A percentile compares a stretch with the other conserved stretches of the same genome.
These are phyloP conservation scores for Fusarium sp. DNA, from an alignment of 2,329 filamentous ascomycete species.

Conservation along the genomic window DNA sequence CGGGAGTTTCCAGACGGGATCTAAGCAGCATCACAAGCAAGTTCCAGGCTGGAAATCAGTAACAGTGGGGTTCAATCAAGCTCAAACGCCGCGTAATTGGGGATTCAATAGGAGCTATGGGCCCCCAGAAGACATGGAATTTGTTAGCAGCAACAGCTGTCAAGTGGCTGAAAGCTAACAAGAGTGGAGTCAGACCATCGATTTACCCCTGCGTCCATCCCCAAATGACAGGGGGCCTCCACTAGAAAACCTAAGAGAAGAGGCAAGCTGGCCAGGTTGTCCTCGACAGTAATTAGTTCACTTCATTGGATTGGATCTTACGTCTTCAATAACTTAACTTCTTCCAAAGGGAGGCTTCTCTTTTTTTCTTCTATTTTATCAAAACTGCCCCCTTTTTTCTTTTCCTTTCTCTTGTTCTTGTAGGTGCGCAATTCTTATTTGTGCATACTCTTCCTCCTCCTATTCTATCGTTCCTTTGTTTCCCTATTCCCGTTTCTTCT, in stretches of 20 bases:
- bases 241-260: conserved; percentile 23
- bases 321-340: conserved; percentile 39
- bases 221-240: conserved; percentile 15
- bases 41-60: neutral
- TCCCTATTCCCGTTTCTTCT: conserved; percentile 26
- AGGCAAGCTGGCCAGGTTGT: conserved; percentile 44
- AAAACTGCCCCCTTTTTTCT: conserved; percentile 23
- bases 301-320: neutral
- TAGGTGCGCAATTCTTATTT: conserved; percentile 37
- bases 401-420: conserved; percentile 24
- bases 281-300: conserved; percentile 34
- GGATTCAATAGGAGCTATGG: too few species aligned
- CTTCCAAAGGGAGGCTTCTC: conserved; percentile 35
- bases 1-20: neutral
- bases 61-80: conserved; percentile 2
- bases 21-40: neutral
- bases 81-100: conserved; percentile 23
- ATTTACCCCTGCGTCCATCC: conserved; percentile 41
- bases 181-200: conserved; percentile 29
- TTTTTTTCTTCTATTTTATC: conserved; percentile 23
- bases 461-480: conserved; percentile 41
- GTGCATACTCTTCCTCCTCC: conserved; percentile 23
- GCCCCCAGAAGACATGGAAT: conserved; percentile 13
- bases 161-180: conserved; percentile 34
- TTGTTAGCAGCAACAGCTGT: conserved; percentile 35